phyloP scores from a whole-genome alignment of 352 stramenopile genomes.

The Pythium brachiatum region DNA sequence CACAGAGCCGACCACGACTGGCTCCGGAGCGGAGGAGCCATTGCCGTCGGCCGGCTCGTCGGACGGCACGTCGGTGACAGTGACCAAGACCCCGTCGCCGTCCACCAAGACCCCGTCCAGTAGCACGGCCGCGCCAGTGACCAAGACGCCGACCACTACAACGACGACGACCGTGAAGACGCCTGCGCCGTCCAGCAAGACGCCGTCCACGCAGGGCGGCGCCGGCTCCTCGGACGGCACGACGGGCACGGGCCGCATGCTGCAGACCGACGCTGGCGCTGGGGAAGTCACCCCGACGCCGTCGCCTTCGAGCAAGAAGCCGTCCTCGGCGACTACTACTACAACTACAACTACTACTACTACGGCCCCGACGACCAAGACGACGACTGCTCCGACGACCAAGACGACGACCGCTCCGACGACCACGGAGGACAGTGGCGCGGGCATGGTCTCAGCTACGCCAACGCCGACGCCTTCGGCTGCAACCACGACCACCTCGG shows the following conservation, averaged over 20 bases:
- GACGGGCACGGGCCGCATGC: neutral
- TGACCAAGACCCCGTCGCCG: conserved; percentile 9
- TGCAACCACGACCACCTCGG: conserved; percentile 10
- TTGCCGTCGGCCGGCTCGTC: conserved; percentile 8
- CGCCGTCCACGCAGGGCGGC: neutral
- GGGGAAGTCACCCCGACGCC: conserved; percentile 6
- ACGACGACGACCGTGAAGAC: conserved; percentile 7
- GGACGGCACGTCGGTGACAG: conserved; percentile 7
- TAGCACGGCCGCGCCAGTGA: neutral
- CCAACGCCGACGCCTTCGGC: conserved; percentile 15
- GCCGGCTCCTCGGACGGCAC: conserved; percentile 10
- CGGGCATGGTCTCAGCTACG: conserved; percentile 12
- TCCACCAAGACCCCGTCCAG: conserved; percentile 2
- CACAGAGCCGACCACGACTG: conserved; percentile 4
- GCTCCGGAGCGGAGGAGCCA: neutral
- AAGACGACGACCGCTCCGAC: conserved; percentile 23
- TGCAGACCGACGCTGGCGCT: conserved; percentile 13
- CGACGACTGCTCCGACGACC: conserved; percentile 15
- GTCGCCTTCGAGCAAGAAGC: neutral
- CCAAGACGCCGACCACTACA: conserved; percentile 6
- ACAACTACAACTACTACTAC: conserved; percentile 4
- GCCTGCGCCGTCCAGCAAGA: neutral
- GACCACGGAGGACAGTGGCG: neutral
- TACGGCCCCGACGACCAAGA: conserved; percentile 26
- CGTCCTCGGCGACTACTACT: too few relatives aligned